These are phyloP conservation scores for Thuja plicata DNA, from an alignment of 83 land plant species.

Conservation along the genomic window DNA sequence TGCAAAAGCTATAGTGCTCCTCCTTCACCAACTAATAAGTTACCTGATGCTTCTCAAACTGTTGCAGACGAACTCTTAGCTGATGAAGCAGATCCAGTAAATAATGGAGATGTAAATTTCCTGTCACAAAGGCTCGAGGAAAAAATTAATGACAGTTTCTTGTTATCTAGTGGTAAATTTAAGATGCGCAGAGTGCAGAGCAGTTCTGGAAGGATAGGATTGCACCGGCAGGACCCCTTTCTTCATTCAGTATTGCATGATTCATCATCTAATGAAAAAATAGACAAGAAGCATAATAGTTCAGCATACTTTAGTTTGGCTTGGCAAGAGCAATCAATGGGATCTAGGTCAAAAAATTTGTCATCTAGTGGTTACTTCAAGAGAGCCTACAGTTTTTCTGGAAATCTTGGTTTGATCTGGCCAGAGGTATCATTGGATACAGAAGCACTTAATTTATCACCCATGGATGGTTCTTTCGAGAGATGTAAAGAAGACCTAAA, in stretches of 20 bases:
- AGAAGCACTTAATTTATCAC: constrained; percentile 1
- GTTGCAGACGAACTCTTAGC: not conserved
- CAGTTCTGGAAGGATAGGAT: constrained; percentile 3
- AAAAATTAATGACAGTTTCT: not conserved
- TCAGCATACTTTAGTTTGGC: not conserved
- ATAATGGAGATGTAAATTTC: not conserved
- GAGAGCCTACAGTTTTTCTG: not conserved
- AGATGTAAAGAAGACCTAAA: not conserved
- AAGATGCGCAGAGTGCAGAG: constrained; percentile 8
- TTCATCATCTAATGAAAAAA: constrained; percentile 15
- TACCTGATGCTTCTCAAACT: not conserved
- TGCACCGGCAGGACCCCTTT: constrained; percentile 50
- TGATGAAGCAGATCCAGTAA: not conserved
- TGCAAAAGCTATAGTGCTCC: constrained; percentile 19
- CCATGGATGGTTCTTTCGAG: not conserved
- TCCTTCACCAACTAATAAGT: constrained; percentile 12
- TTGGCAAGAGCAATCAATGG: not conserved
- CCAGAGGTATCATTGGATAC: constrained; percentile 3
- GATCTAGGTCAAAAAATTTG: not conserved
- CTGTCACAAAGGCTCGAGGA: not conserved
- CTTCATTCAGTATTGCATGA: constrained; percentile 29
- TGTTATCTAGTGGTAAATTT: not conserved
- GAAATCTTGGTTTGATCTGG: constrained; percentile 23
- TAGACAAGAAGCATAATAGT: not conserved
- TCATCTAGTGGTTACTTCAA: not conserved